Evolutionary conservation across 1,284 basidiomycete genomes (phyloP).

Genomic region (Cryptococcus sp.): DNA sequence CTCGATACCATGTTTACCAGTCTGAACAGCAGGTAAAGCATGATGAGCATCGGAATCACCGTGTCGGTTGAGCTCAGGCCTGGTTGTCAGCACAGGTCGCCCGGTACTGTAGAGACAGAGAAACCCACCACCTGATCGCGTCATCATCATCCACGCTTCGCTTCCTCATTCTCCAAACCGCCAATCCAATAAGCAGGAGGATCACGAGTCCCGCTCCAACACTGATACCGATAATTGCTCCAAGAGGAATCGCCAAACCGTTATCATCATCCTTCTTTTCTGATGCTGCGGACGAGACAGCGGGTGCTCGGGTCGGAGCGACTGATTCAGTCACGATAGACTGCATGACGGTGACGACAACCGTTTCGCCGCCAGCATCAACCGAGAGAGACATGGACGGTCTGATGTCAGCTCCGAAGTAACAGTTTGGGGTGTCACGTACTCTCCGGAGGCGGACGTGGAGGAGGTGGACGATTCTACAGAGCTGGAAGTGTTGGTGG

Average conservation of each 20-base stretch:
- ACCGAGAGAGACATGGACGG: conserved; percentile 8
- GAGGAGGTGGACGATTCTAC: conserved; percentile 1
- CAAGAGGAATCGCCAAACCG: conserved; percentile 27
- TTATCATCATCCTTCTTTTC: conserved; percentile 4
- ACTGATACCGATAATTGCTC: conserved; percentile 44
- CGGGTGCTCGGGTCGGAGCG: conserved; percentile 6
- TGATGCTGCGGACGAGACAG: conserved; percentile 4
- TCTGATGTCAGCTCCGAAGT: background rate
- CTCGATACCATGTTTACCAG: conserved; percentile 42
- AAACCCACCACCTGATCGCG: conserved; percentile 44
- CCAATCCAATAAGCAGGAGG: conserved; percentile 28
- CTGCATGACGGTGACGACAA: conserved; percentile 22
- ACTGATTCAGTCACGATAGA: conserved; percentile 12
- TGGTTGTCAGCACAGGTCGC: conserved; percentile 7
- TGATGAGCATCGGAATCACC: conserved; percentile 43
- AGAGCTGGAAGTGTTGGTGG: conserved; percentile 1
- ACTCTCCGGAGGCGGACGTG: conserved; percentile 3
- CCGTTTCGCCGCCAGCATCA: conserved; percentile 26
- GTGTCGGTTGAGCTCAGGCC: conserved; percentile 48
- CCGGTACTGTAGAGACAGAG: background rate
- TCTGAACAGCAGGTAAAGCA: conserved; percentile 43
- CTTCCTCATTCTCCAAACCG: conserved; percentile 39
- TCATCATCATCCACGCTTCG: conserved; percentile 41
- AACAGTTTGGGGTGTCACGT: background rate
- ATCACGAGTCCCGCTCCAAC: conserved; percentile 40